These are phyloP conservation scores for Primulina tabacum DNA, from an alignment of 257 asterid genomes.

Conservation along the genomic window DNA sequence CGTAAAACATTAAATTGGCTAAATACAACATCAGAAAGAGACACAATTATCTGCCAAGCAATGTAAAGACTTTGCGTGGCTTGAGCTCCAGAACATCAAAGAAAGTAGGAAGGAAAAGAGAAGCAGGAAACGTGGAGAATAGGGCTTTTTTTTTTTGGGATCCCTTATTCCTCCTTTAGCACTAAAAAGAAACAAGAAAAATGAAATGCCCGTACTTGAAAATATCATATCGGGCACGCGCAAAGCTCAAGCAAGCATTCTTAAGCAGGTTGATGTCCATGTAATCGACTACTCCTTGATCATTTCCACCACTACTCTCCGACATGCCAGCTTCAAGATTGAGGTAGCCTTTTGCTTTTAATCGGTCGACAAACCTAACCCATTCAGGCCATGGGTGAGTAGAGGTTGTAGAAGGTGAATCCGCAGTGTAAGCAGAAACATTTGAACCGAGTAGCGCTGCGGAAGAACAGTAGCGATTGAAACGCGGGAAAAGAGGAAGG, in stretches of 20 bases:
- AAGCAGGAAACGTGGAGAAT: too few species aligned
- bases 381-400: constrained; percentile 97
- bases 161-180: background rate
- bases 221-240: constrained; percentile 82
- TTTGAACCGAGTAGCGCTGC: constrained; percentile 33
- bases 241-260: constrained; percentile 71
- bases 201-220: constrained; percentile 47
- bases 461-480: constrained; percentile 47
- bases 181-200: background rate
- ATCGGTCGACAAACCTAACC: constrained; percentile 65
- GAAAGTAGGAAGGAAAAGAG: too few species aligned
- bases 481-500: constrained; percentile 32
- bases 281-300: constrained; percentile 33
- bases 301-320: constrained; percentile 23
- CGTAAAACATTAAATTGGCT: background rate
- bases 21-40: background rate
- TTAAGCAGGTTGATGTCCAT: constrained; percentile 55
- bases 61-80: too few species aligned
- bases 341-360: constrained; percentile 69
- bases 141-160: background rate
- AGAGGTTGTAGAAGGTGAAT: constrained; percentile 19
- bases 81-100: too few species aligned
- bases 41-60: too few species aligned
- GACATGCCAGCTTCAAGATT: constrained; percentile 13
- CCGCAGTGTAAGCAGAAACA: constrained; percentile 15